A percentile compares a stretch with the other conserved stretches of the same genome.
Conservation (phyloP, 768 basidiomycete genomes). For the Pleurotus sapidus region DNA sequence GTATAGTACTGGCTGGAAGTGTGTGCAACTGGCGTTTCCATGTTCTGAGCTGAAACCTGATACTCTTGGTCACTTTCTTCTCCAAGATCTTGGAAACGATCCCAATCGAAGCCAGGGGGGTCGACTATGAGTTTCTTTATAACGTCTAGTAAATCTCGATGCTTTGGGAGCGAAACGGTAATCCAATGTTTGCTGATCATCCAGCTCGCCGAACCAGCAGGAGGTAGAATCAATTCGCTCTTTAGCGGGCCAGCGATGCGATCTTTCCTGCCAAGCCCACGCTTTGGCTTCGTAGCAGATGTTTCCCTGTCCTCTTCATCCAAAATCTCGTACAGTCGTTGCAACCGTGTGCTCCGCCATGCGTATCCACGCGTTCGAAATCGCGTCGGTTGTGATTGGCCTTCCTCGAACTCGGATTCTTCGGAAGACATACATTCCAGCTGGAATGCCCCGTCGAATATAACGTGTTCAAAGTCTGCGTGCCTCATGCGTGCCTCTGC, state of each 20-base stretch:
- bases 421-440: slow-evolving; percentile 81
- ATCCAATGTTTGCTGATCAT: slow-evolving; percentile 76
- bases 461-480: slow-evolving; percentile 52
- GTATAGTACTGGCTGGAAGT: slow-evolving; percentile 14
- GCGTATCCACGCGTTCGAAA: slow-evolving; percentile 56
- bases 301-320: slow-evolving; percentile 48
- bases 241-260: slow-evolving; percentile 54
- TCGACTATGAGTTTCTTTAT: slow-evolving; percentile 46
- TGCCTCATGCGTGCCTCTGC: slow-evolving; percentile 55
- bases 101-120: slow-evolving; percentile 48
- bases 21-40: slow-evolving; percentile 16
- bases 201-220: slow-evolving; percentile 63
- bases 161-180: slow-evolving; percentile 31
- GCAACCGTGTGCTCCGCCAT: slow-evolving; percentile 69
- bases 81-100: slow-evolving; percentile 46
- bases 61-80: slow-evolving; percentile 50
- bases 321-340: slow-evolving; percentile 56
- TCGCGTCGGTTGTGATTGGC: slow-evolving; percentile 25
- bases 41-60: slow-evolving; percentile 14
- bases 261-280: slow-evolving; percentile 54
- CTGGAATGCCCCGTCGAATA: slow-evolving; percentile 69
- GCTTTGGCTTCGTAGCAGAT: slow-evolving; percentile 46
- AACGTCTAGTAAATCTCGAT: slow-evolving; percentile 44
- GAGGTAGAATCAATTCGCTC: slow-evolving; percentile 57
- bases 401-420: slow-evolving; percentile 60